These are phyloP conservation scores for Talaromyces sp. DNA, from an alignment of 2,329 filamentous ascomycete genomes.

Conservation along the genomic window DNA sequence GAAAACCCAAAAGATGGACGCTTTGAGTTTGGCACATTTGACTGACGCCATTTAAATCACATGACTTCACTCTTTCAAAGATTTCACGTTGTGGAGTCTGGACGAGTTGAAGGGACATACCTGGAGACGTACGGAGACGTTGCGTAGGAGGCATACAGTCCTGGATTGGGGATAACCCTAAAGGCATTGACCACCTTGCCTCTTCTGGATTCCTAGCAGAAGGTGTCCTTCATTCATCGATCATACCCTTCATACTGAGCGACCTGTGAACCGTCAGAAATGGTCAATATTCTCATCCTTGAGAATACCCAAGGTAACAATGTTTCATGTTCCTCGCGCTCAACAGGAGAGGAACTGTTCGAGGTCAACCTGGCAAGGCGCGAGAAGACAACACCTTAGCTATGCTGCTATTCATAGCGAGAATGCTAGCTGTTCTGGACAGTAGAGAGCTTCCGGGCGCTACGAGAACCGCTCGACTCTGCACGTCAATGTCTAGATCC, in stretches of 20 bases:
- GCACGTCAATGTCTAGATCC: background rate
- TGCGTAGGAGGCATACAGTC: background rate
- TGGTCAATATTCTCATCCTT: background rate
- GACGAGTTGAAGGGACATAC: too few relatives aligned
- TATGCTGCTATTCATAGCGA: conserved; percentile 2
- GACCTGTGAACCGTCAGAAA: background rate
- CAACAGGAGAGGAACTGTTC: conserved; percentile 1
- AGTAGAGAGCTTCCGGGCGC: background rate
- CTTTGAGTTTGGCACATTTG: background rate
- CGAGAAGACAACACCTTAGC: background rate
- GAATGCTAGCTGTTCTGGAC: background rate
- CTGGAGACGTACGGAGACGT: too few relatives aligned
- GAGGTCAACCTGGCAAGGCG: background rate
- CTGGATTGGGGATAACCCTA: background rate
- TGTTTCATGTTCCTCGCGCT: conserved; percentile 3
- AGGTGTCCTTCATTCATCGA: background rate
- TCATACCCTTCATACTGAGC: background rate
- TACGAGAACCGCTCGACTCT: conserved; percentile 1
- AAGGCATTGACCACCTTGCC: background rate
- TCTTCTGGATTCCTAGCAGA: background rate
- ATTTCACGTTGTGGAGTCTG: background rate
- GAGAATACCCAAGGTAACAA: background rate
- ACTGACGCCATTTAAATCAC: background rate
- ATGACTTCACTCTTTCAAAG: background rate
- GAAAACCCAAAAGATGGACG: background rate